These are phyloP conservation scores for Blastobotrys robertii DNA, from an alignment of 805 yeast species.

Conservation along the genomic window DNA sequence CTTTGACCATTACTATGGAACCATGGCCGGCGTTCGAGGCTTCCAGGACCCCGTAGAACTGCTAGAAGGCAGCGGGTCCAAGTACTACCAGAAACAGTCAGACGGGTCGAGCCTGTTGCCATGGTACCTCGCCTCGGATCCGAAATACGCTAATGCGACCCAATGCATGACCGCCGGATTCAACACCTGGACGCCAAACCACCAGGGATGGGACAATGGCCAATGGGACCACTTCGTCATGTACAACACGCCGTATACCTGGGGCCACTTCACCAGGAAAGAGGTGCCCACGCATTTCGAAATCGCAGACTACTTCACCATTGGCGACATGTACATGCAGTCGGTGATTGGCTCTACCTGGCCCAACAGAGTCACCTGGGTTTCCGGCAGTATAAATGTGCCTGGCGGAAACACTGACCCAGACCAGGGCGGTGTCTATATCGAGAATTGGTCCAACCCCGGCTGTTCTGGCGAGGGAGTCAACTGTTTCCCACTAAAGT, in stretches of 20 bases:
- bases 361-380: conserved; percentile 21
- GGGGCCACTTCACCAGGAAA: conserved; percentile 16
- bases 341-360: conserved; percentile 20
- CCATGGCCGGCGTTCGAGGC: conserved; percentile 23
- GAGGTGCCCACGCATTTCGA: conserved; percentile 20
- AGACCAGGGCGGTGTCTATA: conserved; percentile 15
- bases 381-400: conserved; percentile 19
- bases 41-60: conserved; percentile 20
- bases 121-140: conserved; percentile 14
- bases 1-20: conserved; percentile 21
- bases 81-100: too few species aligned
- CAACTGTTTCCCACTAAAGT: conserved; percentile 17
- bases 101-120: conserved; percentile 13
- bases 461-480: conserved; percentile 13
- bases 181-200: conserved; percentile 21
- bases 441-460: conserved; percentile 15
- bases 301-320: conserved; percentile 20
- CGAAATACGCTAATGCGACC: conserved; percentile 12
- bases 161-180: conserved; percentile 21
- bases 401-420: conserved; percentile 5
- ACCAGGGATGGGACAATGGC: conserved; percentile 20
- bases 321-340: conserved; percentile 22
- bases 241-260: conserved; percentile 18
- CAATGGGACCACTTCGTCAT: conserved; percentile 18
- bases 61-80: background rate